A percentile compares a stretch with the other conserved stretches of the same genome.
These are phyloP conservation scores for Veloporphyrellus conicus DNA, from an alignment of 1,284 basidiomycete species.

Conservation along the genomic window DNA sequence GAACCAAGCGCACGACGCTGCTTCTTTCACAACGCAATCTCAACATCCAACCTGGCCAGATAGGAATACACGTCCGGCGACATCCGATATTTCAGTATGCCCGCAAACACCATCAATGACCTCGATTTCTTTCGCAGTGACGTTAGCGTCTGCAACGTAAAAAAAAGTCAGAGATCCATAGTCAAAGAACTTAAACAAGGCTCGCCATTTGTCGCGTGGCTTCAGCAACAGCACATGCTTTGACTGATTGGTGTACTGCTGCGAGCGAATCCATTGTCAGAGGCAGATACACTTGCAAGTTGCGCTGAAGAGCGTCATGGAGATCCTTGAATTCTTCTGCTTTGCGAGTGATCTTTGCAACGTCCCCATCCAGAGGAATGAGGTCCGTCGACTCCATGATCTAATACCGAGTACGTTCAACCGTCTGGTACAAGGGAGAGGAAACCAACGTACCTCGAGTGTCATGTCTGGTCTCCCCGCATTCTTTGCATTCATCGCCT, in stretches of 20 bases:
- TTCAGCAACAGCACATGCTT: conserved; percentile 70
- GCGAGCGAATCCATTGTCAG: conserved; percentile 94
- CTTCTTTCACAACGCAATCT: conserved; percentile 57
- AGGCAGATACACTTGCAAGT: conserved; percentile 84
- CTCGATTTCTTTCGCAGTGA: conserved; percentile 69
- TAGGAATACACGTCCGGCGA: conserved; percentile 90
- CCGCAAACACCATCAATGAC: conserved; percentile 83
- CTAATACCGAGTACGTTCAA: conserved; percentile 36
- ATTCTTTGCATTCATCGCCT: conserved; percentile 76
- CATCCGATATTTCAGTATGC: conserved; percentile 83
- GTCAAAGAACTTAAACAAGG: conserved; percentile 5
- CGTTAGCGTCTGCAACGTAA: conserved; percentile 50
- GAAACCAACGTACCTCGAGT: conserved; percentile 61
- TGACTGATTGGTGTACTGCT: conserved; percentile 71
- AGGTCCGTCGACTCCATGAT: conserved; percentile 87
- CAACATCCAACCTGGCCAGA: conserved; percentile 72
- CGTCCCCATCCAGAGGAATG: conserved; percentile 84
- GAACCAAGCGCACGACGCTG: too few species aligned
- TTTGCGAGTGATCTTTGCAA: conserved; percentile 79
- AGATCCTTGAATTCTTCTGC: conserved; percentile 88
- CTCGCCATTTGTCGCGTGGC: conserved; percentile 69
- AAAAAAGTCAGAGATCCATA: conserved; percentile 1
- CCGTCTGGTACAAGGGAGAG: not conserved
- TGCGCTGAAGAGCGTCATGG: conserved; percentile 85
- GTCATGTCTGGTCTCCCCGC: conserved; percentile 72